Conservation (phyloP, 805 yeast species). For the Hanseniaspora singularis region DNA sequence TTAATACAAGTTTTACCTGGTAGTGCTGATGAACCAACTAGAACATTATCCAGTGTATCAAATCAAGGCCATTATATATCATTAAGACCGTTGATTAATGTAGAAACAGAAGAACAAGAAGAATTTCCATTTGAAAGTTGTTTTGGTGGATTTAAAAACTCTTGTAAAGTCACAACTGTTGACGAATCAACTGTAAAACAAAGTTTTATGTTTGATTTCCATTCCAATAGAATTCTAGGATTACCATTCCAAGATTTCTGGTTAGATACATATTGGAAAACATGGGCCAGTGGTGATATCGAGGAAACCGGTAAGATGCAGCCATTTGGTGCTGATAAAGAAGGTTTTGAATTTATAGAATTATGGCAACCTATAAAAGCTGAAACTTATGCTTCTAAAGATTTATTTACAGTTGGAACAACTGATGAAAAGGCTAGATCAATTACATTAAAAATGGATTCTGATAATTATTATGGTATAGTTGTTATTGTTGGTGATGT, state of each 20-base stretch:
- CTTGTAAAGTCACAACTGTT: conserved; percentile 29
- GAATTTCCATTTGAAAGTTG: conserved; percentile 48
- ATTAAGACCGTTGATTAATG: conserved; percentile 30
- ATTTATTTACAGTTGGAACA: conserved; percentile 18
- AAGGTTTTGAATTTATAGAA: conserved; percentile 26
- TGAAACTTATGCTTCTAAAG: conserved; percentile 17
- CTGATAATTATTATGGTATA: conserved; percentile 24
- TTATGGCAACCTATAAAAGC: conserved; percentile 30
- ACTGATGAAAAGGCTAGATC: conserved; percentile 17
- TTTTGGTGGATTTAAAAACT: conserved; percentile 40
- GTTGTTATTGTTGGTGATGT: conserved; percentile 27
- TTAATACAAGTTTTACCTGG: conserved; percentile 24
- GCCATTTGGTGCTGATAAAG: conserved; percentile 25
- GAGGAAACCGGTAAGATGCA: conserved; percentile 27
- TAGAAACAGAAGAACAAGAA: conserved; percentile 22
- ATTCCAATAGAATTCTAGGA: conserved; percentile 21
- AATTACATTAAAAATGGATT: conserved; percentile 22
- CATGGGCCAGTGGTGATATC: conserved; percentile 28
- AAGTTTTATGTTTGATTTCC: conserved; percentile 26
- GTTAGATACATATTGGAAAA: conserved; percentile 26
- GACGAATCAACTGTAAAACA: conserved; percentile 20
- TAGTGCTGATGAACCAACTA: conserved; percentile 25
- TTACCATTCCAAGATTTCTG: conserved; percentile 4
- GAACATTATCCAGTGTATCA: conserved; percentile 25
- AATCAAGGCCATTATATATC: conserved; percentile 29